Evolutionary conservation across 78 protist species (phyloP), one percentile per base, ranked within the genome.

Genomic region (Mantamonas sphyraenae): DNA sequence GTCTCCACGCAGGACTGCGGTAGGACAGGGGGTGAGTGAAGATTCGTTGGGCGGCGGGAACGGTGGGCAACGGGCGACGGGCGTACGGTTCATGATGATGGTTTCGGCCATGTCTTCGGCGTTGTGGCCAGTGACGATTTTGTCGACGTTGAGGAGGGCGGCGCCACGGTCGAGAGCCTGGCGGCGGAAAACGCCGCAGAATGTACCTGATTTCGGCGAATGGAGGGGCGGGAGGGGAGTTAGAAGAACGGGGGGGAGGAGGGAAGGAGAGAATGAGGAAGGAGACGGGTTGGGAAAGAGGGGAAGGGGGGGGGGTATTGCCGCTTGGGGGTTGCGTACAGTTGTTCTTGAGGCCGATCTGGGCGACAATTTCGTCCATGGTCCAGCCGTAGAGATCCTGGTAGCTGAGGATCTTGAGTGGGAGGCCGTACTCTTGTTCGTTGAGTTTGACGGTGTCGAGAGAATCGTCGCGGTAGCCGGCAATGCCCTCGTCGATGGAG

Each of bases 81-180:
- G 51, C 73, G n/a, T 51, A 76, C 85, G 31, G 82, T 92, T 92
- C 86, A 92, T 82, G 33, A 92, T 68, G 17, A 89, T 84, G 19
- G 97, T 93, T 63, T 93, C 97, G 12, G 97, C 97, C 17, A 73
- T 61, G 57, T 93, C 97, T 58, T 93, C 95, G 1, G 95, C 97
- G 64, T 93, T 93, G 60, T 93, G 97, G 28, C 97, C 95, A 2
- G 92, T 84, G 24, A 80, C 97, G 30, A 92, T 73, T 38, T 71
- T 66, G 69, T 75, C 73, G 33, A 80, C 93, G 2, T 65, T 45
- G 33, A 90, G 30, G 28, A 64, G 28, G 10, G 65, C 40, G 8
- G 93, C 91, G 35, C 93, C 97, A 8, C 92, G 42, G 63, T 93
- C 97, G 2, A 93, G 82, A 4, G 97, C 97, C 40, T 93, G 94